Base-by-base conservation (phyloP, 1,284 basidiomycete genomes). In the Bondarzewia mesenterica region DNA sequence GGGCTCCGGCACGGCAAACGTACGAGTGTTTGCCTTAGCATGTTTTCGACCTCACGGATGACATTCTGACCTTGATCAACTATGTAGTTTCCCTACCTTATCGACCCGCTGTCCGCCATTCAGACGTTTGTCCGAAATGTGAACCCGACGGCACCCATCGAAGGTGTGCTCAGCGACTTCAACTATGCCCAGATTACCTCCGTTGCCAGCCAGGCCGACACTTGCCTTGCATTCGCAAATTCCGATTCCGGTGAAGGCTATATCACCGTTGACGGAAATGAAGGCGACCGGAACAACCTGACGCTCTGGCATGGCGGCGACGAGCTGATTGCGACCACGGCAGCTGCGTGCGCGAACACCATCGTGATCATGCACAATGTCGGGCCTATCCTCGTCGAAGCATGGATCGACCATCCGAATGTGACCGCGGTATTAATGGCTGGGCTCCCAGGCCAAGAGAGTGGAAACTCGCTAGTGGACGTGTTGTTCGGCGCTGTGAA, bases 371-470 rank as follows among this genome's bases (percentile, higher is more conserved):
- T 77, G 14, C 73, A 79, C 57, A 64, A 70, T 2, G 71, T 72
- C 36, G 73, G 73, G 1, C 68, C 73, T 1, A 62, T 74, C 12
- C 57, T 68, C 36, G 58, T 74, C 44, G 72, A 74, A 61, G 50
- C 55, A 5, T 75, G 72, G 69, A 72, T 66, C 50, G 71, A 72
- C 7, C 65, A 72, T 52, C 64, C 64, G 12, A 72, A 71, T 46
- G 63, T 80, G 46, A 78, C 35, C 12, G 27, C 37, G 22, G 63
- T 72, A 16, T 46, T 76, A 12, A 75, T 70, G 65, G 77, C 78
- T 2, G 71, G 68, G 15, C 60, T 77, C 15, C 76, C 78, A 2
- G 84, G 85, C n/a, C 75, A 80, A 51, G 78, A 83, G 60, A 67
- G 71, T 4, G 81, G 81, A 4, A 79, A 79, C 56, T 61, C 72